These are phyloP conservation scores for Arthonia radiata DNA, from an alignment of 495 filamentous ascomycete species.

Conservation along the genomic window DNA sequence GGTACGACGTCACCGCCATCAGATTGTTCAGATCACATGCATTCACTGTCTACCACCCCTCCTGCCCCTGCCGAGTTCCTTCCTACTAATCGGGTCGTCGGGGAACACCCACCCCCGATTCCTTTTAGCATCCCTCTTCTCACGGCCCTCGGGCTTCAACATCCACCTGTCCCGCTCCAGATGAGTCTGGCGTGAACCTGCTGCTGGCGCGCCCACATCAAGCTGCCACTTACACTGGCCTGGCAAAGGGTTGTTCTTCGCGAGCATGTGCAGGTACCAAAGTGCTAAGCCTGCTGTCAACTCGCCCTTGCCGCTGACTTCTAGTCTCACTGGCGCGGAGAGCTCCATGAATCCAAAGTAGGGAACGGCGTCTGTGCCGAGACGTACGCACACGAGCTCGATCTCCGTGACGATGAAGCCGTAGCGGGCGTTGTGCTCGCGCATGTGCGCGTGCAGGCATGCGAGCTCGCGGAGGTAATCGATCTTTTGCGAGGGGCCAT, in stretches of 20 bases:
- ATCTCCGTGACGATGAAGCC: constrained; percentile 91
- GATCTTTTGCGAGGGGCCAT: constrained; percentile 51
- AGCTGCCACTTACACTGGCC: constrained; percentile 43
- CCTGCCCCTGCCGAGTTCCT: constrained; percentile 17
- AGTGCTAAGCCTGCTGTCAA: constrained; percentile 48
- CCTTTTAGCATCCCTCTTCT: constrained; percentile 65
- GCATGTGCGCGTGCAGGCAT: constrained; percentile 70
- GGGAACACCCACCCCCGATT: constrained; percentile 67
- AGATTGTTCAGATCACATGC: too few species aligned
- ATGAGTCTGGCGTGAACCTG: constrained; percentile 46
- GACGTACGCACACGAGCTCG: constrained; percentile 68
- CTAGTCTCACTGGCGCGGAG: constrained; percentile 29
- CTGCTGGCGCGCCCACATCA: constrained; percentile 61
- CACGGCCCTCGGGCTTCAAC: constrained; percentile 53
- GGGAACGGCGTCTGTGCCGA: constrained; percentile 23
- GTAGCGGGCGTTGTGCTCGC: constrained; percentile 75
- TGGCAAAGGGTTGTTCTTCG: constrained; percentile 41
- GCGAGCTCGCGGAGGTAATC: constrained; percentile 66
- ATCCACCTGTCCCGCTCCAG: constrained; percentile 61
- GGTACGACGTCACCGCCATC: too few species aligned
- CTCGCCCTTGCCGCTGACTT: constrained; percentile 18
- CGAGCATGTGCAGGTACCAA: constrained; percentile 67
- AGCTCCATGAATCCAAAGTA: constrained; percentile 73
- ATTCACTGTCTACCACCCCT: too few species aligned
- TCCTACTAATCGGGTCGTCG: constrained; percentile 38